Conservation (phyloP, 2,329 filamentous ascomycete species). For the Neofusicoccum sp. region DNA sequence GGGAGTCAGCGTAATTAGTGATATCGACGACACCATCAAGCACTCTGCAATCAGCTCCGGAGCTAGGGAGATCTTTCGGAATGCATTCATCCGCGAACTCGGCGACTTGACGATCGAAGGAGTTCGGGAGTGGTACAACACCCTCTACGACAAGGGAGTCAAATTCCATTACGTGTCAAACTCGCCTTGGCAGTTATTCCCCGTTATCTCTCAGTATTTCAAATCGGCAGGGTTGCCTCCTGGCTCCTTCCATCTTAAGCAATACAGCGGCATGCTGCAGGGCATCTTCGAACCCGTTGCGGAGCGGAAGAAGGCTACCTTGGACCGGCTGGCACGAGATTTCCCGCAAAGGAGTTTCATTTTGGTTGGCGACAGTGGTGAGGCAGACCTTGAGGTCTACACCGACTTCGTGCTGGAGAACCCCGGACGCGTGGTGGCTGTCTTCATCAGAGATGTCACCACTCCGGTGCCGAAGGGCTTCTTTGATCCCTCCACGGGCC, state of each 20-base stretch:
- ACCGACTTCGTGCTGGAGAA: slow-evolving; percentile 86
- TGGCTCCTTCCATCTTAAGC: slow-evolving; percentile 92
- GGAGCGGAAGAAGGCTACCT: slow-evolving; percentile 84
- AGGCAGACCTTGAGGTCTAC: slow-evolving; percentile 95
- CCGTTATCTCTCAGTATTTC: slow-evolving; percentile 83
- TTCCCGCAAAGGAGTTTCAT: slow-evolving; percentile 89
- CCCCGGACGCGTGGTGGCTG: slow-evolving; percentile 75
- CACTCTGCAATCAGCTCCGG: slow-evolving; percentile 86
- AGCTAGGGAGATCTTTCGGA: slow-evolving; percentile 91
- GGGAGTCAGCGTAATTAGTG: slow-evolving; percentile 90
- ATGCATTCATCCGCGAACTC: slow-evolving; percentile 88
- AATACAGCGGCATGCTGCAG: slow-evolving; percentile 95
- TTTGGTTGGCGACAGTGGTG: slow-evolving; percentile 90
- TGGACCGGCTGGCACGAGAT: slow-evolving; percentile 82
- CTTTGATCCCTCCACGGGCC: slow-evolving; percentile 65
- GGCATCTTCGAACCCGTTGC: slow-evolving; percentile 97
- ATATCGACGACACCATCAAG: slow-evolving; percentile 97
- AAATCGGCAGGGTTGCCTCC: slow-evolving; percentile 74
- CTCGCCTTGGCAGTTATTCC: slow-evolving; percentile 96
- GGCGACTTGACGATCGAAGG: slow-evolving; percentile 79
- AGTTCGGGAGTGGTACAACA: slow-evolving; percentile 84
- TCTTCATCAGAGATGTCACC: slow-evolving; percentile 96
- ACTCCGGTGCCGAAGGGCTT: slow-evolving; percentile 71
- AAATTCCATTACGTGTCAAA: slow-evolving; percentile 98
- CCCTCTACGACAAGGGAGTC: slow-evolving; percentile 75